Evolutionary conservation across 2,329 filamentous ascomycete species (phyloP), one percentile per base, ranked within the genome.

Genomic region (Neopestalotiopsis sp.): DNA sequence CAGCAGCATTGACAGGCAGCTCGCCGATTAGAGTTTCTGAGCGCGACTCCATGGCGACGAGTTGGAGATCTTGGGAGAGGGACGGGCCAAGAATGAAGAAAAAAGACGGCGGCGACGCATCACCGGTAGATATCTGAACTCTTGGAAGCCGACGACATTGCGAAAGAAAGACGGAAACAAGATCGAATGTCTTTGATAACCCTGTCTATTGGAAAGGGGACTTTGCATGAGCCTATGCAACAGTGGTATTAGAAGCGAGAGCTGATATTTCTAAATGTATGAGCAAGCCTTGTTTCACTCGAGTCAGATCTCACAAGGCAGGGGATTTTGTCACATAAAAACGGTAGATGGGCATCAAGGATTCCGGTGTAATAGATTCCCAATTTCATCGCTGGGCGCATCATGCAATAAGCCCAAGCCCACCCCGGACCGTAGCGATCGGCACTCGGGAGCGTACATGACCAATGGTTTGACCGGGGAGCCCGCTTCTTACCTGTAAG

Each of bases 1-100:
- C 71, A 14, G 62, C 14, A 5, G 20, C 40, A 40, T 70, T 70
- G 13, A 20, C 17, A 20, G 67, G 53, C 12, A 68, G 49, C 40
- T 24, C 20, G 32, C 38, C 42, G 6, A 68, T 17, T 13, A 68
- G 45, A 4, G 59, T 68, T 5, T 40, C 59, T 40, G 57, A 59
- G 17, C 57, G 57, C 30, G 24, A 28, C 24, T 59, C 24, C 57
- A 59, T 59, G 24, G 9, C n/a, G 45, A 53, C 9, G 17, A 53
- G n/a, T n/a, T 20, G 45, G 17, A 20, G 45, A 53, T n/a, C 4
- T n/a, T 10, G 10, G 34, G n/a, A 17, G 7, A 59, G 20, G 24
- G 57, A 32, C 24, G 57, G 24, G 57, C 57, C 57, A n/a, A 59
- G 24, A 32, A 12, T 4, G 57, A 32, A 59, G 20, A 17, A 6